Conservation (phyloP, 352 stramenopile genomes). For the Phytophthora tubulina region DNA sequence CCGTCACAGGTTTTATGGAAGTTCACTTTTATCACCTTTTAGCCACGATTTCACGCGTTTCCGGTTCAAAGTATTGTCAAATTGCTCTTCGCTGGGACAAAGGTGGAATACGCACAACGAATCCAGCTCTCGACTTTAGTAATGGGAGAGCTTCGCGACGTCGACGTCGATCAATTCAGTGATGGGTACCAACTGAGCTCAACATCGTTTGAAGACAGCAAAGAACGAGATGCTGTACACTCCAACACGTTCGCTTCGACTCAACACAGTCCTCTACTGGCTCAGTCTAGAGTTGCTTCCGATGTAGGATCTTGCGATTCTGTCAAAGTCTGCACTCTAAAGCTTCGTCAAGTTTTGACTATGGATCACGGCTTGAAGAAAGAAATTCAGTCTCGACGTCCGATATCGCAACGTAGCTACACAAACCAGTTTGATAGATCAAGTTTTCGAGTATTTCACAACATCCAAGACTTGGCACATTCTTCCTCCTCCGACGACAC, state of each 20-base stretch:
- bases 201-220: not conserved
- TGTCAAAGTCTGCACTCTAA: not conserved
- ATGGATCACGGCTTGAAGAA: not conserved
- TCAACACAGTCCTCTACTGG: not conserved
- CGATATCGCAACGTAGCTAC: not conserved
- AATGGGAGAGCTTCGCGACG: too few species aligned
- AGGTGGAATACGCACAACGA: not conserved
- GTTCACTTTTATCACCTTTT: not conserved
- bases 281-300: not conserved
- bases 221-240: not conserved
- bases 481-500: not conserved
- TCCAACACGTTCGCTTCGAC: not conserved
- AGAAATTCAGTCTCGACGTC: too few species aligned
- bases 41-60: not conserved
- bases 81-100: not conserved
- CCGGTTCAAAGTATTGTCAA: not conserved
- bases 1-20: not conserved
- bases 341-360: not conserved
- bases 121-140: not conserved
- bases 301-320: not conserved
- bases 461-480: not conserved
- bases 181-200: not conserved
- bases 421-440: not conserved
- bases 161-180: too few species aligned
- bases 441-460: conserved; percentile 10